Evolutionary conservation across 2,329 filamentous ascomycete genomes (phyloP), one percentile per base, ranked within the genome.

Genomic region (Aspergillus sclerotialis): DNA sequence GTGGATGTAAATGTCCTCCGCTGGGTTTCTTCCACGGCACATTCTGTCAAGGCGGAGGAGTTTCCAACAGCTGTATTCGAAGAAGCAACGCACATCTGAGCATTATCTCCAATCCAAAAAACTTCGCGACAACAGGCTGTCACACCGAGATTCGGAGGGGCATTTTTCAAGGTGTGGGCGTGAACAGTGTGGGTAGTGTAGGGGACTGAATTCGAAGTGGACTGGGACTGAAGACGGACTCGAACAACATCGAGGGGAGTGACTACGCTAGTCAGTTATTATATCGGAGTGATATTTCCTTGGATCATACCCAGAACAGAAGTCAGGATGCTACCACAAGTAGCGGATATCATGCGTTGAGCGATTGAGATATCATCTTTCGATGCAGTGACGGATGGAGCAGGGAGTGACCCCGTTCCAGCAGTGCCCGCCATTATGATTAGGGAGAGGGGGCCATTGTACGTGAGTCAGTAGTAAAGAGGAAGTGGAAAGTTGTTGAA

Each of bases 201-300:
- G 46, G 50, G 75, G 59, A 58, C 81, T 60, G 61, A 71, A 68
- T 55, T 74, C 53, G 61, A 55, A 42, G 72, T 54, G 28, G 70
- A 69, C 66, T 96, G 90, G 2, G 92, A 90, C 63, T 98, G 92
- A 35, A 94, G 72, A 42, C 92, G 87, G 30, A 98, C 87, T 42
- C 92, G 86, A 41, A 98, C 92, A 43, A 98, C 92, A 56, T 98
- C 92, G 33, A 98, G 80, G 30, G 92, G 92, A 4, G 92, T 98
- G 19, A 94, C 90, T 93, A 46, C 17, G 31, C 10, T 24, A 18
- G n/a, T 14, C 12, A 32, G 19, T 23, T 23, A 10, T 23, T 6
- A 6, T 23, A 6, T n/a, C n/a, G n/a, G n/a, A n/a, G n/a, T n/a
- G n/a, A 18, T 6, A 13, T 30, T 30, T 18, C 16, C 28, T 18